These are phyloP conservation scores for Chalciporus pseudorubinellus DNA, from an alignment of 768 basidiomycete species.

Conservation along the genomic window DNA sequence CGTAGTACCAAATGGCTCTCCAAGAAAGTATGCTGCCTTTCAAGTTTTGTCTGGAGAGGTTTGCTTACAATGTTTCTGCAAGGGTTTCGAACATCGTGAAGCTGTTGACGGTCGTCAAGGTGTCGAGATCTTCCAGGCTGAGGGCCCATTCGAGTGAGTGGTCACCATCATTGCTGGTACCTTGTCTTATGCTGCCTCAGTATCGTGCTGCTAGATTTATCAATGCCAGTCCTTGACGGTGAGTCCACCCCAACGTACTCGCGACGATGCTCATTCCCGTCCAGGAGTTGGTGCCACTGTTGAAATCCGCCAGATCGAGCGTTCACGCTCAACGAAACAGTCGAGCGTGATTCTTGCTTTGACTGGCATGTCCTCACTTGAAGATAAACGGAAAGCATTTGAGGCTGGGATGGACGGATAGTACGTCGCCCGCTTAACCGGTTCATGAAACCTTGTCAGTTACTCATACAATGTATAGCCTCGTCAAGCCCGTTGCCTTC, in stretches of 20 bases:
- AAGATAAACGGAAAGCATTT: constrained; percentile 89
- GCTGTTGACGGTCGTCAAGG: constrained; percentile 86
- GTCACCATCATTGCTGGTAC: background rate
- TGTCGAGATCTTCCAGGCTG: constrained; percentile 66
- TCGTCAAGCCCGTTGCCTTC: constrained; percentile 96
- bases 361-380: constrained; percentile 90
- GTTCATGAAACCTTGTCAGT: background rate
- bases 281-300: constrained; percentile 79
- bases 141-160: constrained; percentile 85
- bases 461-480: constrained; percentile 40
- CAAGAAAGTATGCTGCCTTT: constrained; percentile 41
- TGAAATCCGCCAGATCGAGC: constrained; percentile 78
- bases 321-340: constrained; percentile 29
- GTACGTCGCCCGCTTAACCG: constrained; percentile 43
- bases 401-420: constrained; percentile 95
- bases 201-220: constrained; percentile 83
- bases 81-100: constrained; percentile 74
- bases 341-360: constrained; percentile 74
- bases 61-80: background rate
- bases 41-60: background rate
- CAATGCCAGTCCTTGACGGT: constrained; percentile 95
- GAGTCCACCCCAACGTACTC: constrained; percentile 10
- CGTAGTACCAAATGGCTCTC: constrained; percentile 66
- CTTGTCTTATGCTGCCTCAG: constrained; percentile 38
- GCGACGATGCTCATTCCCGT: background rate